Percentiles rank a stretch among this genome's conserved stretches.
These are phyloP conservation scores for Mycena polygramma DNA, from an alignment of 768 basidiomycete genomes.

Conservation along the genomic window DNA sequence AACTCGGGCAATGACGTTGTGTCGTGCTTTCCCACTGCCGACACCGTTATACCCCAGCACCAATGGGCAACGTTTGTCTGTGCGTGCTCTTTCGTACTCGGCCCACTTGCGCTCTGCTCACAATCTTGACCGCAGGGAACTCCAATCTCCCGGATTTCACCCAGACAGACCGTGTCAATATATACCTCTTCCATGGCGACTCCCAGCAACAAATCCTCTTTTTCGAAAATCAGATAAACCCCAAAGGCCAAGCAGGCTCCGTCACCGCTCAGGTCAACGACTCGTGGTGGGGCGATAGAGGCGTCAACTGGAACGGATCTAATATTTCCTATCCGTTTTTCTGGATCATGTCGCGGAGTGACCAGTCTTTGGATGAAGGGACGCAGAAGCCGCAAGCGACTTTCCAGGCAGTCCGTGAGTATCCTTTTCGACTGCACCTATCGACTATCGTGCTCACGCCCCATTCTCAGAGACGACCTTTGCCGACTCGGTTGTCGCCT, in stretches of 20 bases:
- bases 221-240: conserved; percentile 57
- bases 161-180: conserved; percentile 74
- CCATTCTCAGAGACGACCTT: conserved; percentile 75
- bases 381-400: conserved; percentile 75
- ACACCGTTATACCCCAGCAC: conserved; percentile 75
- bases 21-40: conserved; percentile 79
- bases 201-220: conserved; percentile 64
- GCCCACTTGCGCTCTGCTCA: conserved; percentile 23
- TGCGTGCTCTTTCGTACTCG: conserved; percentile 56
- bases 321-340: conserved; percentile 78
- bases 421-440: background rate
- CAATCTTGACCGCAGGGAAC: conserved; percentile 69
- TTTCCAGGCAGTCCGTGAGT: conserved; percentile 87
- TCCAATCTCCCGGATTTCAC: conserved; percentile 74
- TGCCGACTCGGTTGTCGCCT: conserved; percentile 73
- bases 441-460: conserved; percentile 32
- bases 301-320: conserved; percentile 60
- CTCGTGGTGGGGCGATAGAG: conserved; percentile 76
- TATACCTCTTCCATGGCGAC: conserved; percentile 85
- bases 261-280: conserved; percentile 75
- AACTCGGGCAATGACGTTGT: conserved; percentile 77
- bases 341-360: conserved; percentile 80
- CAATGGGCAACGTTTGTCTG: conserved; percentile 85
- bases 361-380: conserved; percentile 64
- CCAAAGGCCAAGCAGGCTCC: conserved; percentile 67